Evolutionary conservation across 2,329 filamentous ascomycete genomes (phyloP).

Genomic region (Fusarium sulawesiense): DNA sequence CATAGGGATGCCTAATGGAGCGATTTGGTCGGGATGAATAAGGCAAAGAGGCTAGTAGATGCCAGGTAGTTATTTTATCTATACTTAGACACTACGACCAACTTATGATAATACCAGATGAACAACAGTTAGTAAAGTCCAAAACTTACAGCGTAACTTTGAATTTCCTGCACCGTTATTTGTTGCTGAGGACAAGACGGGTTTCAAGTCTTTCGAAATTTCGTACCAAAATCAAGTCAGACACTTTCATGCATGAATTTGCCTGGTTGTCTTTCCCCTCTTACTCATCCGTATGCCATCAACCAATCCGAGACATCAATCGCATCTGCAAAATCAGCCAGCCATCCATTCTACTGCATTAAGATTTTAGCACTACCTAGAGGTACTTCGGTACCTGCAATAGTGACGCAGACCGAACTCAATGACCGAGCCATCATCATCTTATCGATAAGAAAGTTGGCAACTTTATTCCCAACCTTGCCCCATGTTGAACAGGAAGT

Average conservation of each 20-base stretch:
- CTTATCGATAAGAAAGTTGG: constrained; percentile 51
- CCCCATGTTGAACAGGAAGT: constrained; percentile 28
- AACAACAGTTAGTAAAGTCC: constrained; percentile 9
- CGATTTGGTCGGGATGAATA: constrained; percentile 21
- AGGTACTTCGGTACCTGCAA: neutral
- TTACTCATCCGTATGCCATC: neutral
- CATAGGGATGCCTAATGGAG: constrained; percentile 17
- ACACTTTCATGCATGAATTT: neutral
- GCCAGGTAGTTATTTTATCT: constrained; percentile 1
- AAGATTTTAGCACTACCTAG: neutral
- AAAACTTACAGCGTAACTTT: neutral
- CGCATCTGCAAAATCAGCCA: neutral
- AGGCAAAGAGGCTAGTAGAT: constrained; percentile 26
- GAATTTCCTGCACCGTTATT: neutral
- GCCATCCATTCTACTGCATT: neutral
- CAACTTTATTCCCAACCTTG: constrained; percentile 32
- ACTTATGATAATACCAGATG: constrained; percentile 33
- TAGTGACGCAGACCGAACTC: constrained; percentile 20
- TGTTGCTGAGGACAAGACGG: neutral
- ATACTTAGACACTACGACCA: constrained; percentile 19
- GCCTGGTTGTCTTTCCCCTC: neutral
- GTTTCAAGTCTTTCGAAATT: neutral
- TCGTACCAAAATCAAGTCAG: neutral
- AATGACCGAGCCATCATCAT: neutral
- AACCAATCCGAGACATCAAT: constrained; percentile 4